Conservation (phyloP, 2,329 filamentous ascomycete genomes). For the Exophiala aquamarina region DNA sequence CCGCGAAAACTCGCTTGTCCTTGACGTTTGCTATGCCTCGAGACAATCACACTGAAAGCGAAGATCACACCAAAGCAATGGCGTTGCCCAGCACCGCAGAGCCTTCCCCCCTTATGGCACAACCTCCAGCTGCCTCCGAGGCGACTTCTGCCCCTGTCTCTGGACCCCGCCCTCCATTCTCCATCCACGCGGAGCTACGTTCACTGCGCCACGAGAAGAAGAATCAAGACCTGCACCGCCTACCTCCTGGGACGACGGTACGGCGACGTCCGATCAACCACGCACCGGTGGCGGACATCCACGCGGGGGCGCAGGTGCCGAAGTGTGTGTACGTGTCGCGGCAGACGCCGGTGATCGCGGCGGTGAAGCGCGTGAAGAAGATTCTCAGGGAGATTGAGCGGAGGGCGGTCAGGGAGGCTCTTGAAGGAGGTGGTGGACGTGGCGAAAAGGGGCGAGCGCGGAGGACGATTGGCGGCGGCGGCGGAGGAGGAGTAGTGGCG, state of each 20-base stretch:
- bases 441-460: constrained; percentile 3
- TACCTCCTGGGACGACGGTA: constrained; percentile 43
- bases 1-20: too few relatives aligned
- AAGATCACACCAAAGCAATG: too few relatives aligned
- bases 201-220: constrained; percentile 25
- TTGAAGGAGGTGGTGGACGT: constrained; percentile 32
- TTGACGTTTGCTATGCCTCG: too few relatives aligned
- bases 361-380: constrained; percentile 59
- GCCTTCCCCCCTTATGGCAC: too few relatives aligned
- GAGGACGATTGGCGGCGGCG: neutral
- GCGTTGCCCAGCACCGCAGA: too few relatives aligned
- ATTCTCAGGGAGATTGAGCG: constrained; percentile 55
- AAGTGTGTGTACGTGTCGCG: constrained; percentile 60
- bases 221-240: constrained; percentile 19
- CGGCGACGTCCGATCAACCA: constrained; percentile 60
- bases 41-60: too few relatives aligned
- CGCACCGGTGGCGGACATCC: constrained; percentile 54
- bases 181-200: constrained; percentile 19
- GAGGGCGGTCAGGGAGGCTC: constrained; percentile 39
- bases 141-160: too few relatives aligned
- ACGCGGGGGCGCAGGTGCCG: constrained; percentile 46
- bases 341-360: constrained; percentile 57
- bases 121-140: too few relatives aligned
- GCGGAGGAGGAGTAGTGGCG: constrained; percentile 26
- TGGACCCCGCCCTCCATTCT: too few relatives aligned